Conservation (phyloP, 1,284 basidiomycete genomes). For the Anthracocystis setariae region DNA sequence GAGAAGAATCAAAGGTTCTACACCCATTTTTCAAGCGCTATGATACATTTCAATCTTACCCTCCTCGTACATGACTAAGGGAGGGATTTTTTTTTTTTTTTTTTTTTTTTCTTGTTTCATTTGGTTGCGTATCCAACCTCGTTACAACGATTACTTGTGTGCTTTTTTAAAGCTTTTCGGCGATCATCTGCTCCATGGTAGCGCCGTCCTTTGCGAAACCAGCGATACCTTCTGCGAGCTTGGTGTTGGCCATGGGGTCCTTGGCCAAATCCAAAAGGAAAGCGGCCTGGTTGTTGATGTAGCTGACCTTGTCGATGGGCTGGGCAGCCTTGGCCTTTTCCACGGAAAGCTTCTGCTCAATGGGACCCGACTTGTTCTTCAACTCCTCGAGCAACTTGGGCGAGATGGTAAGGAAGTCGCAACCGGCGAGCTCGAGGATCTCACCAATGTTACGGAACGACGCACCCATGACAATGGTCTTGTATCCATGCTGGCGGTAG, state of each 20-base stretch:
- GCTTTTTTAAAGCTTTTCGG: slow-evolving; percentile 76
- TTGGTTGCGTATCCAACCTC: no score
- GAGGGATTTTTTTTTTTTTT: no score
- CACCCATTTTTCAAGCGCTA: no score
- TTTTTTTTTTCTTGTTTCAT: no score
- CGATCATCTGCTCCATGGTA: slow-evolving; percentile 85
- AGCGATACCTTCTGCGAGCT: slow-evolving; percentile 86
- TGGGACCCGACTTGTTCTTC: slow-evolving; percentile 79
- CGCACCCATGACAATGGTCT: slow-evolving; percentile 99
- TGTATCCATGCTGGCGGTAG: slow-evolving; percentile 98
- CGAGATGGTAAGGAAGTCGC: slow-evolving; percentile 93
- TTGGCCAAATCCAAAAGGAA: slow-evolving; percentile 91
- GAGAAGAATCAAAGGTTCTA: no score
- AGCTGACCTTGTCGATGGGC: slow-evolving; percentile 82
- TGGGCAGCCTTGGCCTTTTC: slow-evolving; percentile 74
- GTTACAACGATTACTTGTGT: no score
- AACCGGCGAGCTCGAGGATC: slow-evolving; percentile 92
- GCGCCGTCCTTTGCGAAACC: slow-evolving; percentile 91
- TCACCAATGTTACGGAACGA: slow-evolving; percentile 90
- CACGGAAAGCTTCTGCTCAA: slow-evolving; percentile 86
- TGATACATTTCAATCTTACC: no score
- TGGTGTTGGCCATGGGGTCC: slow-evolving; percentile 66
- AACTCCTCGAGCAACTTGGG: slow-evolving; percentile 91
- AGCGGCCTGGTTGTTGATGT: slow-evolving; percentile 89
- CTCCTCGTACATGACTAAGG: no score